phyloP scores from a whole-genome alignment of 805 yeast species.

The Pichia gijzeniarum region DNA sequence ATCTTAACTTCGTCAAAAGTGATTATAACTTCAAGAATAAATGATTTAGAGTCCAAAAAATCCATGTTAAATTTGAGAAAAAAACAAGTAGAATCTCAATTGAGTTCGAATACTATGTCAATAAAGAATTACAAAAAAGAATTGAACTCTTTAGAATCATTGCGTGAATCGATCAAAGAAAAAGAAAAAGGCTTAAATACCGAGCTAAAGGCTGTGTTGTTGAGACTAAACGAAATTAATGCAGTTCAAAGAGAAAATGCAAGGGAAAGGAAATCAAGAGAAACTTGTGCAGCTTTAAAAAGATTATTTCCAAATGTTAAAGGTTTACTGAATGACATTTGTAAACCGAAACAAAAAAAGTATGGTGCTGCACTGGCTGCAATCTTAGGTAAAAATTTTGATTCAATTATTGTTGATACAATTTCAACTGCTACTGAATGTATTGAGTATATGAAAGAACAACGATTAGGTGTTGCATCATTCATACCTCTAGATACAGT shows the following conservation, averaged over 20 bases:
- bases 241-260: slow-evolving; percentile 73
- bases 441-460: slow-evolving; percentile 73
- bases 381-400: slow-evolving; percentile 70
- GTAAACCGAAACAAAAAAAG: slow-evolving; percentile 66
- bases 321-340: slow-evolving; percentile 75
- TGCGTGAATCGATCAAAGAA: slow-evolving; percentile 32
- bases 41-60: slow-evolving; percentile 30
- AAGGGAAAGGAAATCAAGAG: slow-evolving; percentile 63
- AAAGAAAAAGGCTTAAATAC: slow-evolving; percentile 59
- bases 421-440: slow-evolving; percentile 68
- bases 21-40: slow-evolving; percentile 30
- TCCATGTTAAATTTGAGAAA: slow-evolving; percentile 25
- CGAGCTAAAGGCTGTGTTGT: slow-evolving; percentile 51
- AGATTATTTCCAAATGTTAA: slow-evolving; percentile 79
- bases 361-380: slow-evolving; percentile 72
- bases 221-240: slow-evolving; percentile 61
- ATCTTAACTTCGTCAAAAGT: slow-evolving; percentile 32
- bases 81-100: slow-evolving; percentile 22
- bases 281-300: slow-evolving; percentile 61
- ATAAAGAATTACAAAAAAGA: slow-evolving; percentile 25
- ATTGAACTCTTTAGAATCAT: slow-evolving; percentile 26
- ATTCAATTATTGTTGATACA: slow-evolving; percentile 78
- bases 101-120: slow-evolving; percentile 28
- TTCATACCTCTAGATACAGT: slow-evolving; percentile 86
- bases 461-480: slow-evolving; percentile 77